phyloP scores from a whole-genome alignment of 1,139 yeast species.

The Debaryomyces nepalensis region DNA sequence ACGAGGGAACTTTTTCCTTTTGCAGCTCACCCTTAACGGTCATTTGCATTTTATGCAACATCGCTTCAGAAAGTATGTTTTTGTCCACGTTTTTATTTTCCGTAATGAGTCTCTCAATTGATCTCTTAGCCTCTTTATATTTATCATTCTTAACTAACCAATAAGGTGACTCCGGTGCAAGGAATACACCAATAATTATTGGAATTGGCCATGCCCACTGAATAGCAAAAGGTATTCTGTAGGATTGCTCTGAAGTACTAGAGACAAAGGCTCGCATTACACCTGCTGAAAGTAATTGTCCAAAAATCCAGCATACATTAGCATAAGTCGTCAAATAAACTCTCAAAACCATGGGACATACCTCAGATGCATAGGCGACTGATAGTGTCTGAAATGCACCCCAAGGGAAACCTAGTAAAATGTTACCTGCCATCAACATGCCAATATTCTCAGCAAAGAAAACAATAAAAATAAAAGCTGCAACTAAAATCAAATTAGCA shows the following conservation, averaged over 20 bases:
- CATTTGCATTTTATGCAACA: conserved; percentile 46
- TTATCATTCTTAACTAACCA: conserved; percentile 43
- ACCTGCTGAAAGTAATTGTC: conserved; percentile 54
- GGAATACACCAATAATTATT: conserved; percentile 37
- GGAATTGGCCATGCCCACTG: conserved; percentile 71
- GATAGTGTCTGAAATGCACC: conserved; percentile 56
- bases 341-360: conserved; percentile 53
- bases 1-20: conserved; percentile 33
- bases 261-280: conserved; percentile 44
- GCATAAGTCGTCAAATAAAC: conserved; percentile 52
- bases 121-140: conserved; percentile 38
- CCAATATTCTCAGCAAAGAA: conserved; percentile 50
- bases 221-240: conserved; percentile 44
- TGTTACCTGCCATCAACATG: conserved; percentile 49
- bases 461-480: conserved; percentile 51
- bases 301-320: conserved; percentile 55
- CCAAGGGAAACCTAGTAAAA: conserved; percentile 55
- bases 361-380: conserved; percentile 58
- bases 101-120: conserved; percentile 40
- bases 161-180: conserved; percentile 53
- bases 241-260: conserved; percentile 34
- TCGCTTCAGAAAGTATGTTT: conserved; percentile 41
- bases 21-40: conserved; percentile 52
- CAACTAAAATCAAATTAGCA: conserved; percentile 35
- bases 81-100: conserved; percentile 38